Evolutionary conservation across 306 rosid species (phyloP).

Genomic region (Senna siamea): DNA sequence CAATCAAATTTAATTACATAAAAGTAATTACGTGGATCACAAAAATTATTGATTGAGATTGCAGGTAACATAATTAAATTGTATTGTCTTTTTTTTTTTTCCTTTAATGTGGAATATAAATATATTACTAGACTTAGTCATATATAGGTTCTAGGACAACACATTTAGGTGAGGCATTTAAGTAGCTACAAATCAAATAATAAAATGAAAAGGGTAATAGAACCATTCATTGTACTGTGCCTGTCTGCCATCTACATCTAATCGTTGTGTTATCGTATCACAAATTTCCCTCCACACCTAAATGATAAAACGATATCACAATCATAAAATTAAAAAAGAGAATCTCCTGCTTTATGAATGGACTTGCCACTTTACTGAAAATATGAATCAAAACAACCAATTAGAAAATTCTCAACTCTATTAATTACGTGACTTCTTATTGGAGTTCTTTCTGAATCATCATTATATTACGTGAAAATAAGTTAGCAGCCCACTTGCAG

Average conservation of each 20-base stretch:
- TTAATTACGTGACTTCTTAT: too few relatives aligned
- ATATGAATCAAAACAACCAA: too few relatives aligned
- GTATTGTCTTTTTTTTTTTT: too few relatives aligned
- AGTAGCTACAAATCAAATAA: not conserved
- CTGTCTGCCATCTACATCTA: not conserved
- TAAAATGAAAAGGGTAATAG: not conserved
- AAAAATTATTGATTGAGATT: too few relatives aligned
- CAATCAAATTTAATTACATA: too few relatives aligned
- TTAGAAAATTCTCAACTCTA: not conserved
- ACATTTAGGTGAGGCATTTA: not conserved
- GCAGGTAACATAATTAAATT: too few relatives aligned
- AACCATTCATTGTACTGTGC: not conserved
- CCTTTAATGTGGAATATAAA: too few relatives aligned
- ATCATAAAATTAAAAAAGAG: constrained; percentile 7
- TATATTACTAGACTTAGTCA: too few relatives aligned
- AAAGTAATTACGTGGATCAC: too few relatives aligned
- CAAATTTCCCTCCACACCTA: not conserved
- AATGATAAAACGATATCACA: not conserved
- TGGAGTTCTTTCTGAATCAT: not conserved
- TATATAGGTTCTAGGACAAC: too few relatives aligned
- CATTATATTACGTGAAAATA: too few relatives aligned
- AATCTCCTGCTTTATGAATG: not conserved
- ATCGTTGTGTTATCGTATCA: not conserved
- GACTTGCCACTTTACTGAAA: not conserved
- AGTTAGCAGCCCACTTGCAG: too few relatives aligned